phyloP scores from a whole-genome alignment of 106 monocot species.

The Dendrobium catenatum region DNA sequence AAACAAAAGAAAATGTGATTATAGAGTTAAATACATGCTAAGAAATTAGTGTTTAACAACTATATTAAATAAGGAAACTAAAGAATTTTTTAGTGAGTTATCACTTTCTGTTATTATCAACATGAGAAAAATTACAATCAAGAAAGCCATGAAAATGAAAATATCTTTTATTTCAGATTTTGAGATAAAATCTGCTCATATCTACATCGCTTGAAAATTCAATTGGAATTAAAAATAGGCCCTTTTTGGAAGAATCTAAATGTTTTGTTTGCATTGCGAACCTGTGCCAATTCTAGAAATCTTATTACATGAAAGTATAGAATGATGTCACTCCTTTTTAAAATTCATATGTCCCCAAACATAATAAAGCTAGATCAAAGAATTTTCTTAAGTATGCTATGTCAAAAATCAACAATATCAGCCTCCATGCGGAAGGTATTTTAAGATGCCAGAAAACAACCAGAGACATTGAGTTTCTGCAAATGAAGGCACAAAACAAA shows the following conservation, averaged over 20 bases:
- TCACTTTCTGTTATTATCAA: not conserved
- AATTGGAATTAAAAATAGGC: not conserved
- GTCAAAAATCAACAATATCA: not conserved
- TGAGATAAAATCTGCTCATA: not conserved
- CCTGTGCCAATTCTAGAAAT: not conserved
- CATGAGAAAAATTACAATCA: not conserved
- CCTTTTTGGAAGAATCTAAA: not conserved
- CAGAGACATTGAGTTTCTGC: not conserved
- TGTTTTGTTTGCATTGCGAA: not conserved
- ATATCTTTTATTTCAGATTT: not conserved
- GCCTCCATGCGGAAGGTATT: not conserved
- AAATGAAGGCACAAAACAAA: not conserved
- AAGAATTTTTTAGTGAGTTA: too few species aligned
- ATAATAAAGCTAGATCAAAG: not conserved
- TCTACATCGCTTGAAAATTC: not conserved
- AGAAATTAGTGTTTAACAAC: too few species aligned
- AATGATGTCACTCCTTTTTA: not conserved
- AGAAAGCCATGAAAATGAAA: not conserved
- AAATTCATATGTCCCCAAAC: not conserved
- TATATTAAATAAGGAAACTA: too few species aligned
- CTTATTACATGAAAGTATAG: too few species aligned
- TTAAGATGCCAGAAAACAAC: not conserved
- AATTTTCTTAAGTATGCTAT: too few species aligned
- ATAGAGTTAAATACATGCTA: too few species aligned
- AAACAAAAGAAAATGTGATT: too few species aligned